Conservation (phyloP, 2,329 filamentous ascomycete species). For the Chaetothyriales sp. region DNA sequence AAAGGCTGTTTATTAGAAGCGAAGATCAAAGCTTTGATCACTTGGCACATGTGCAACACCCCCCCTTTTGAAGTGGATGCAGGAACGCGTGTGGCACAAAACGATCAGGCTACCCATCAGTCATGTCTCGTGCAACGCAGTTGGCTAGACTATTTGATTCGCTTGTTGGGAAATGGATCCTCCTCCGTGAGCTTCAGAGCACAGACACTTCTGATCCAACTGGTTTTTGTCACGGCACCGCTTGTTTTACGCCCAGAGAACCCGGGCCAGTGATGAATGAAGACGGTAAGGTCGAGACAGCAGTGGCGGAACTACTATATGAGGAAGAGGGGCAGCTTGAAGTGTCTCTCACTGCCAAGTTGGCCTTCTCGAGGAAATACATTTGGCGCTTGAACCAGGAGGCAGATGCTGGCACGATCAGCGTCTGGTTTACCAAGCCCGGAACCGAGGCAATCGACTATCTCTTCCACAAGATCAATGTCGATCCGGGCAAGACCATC, state of each 20-base stretch:
- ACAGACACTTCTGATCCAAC: constrained; percentile 29
- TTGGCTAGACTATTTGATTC: constrained; percentile 8
- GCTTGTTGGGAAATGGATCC: constrained; percentile 22
- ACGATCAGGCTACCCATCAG: not conserved
- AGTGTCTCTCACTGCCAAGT: constrained; percentile 20
- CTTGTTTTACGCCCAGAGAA: constrained; percentile 24
- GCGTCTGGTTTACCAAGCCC: constrained; percentile 34
- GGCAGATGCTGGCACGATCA: constrained; percentile 19
- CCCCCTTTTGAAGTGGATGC: constrained; percentile 6
- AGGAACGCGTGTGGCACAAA: constrained; percentile 11
- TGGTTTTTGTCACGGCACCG: constrained; percentile 28
- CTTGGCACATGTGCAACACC: not conserved
- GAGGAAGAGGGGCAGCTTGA: constrained; percentile 28
- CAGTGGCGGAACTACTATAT: constrained; percentile 25
- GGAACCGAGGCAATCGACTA: constrained; percentile 27
- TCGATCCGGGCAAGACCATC: constrained; percentile 6
- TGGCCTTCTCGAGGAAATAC: constrained; percentile 27
- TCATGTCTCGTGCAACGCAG: constrained; percentile 4
- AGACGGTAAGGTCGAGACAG: constrained; percentile 18
- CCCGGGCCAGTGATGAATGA: constrained; percentile 14
- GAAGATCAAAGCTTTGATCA: not conserved
- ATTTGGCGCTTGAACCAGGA: constrained; percentile 28
- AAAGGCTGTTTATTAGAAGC: not conserved
- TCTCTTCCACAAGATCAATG: constrained; percentile 30
- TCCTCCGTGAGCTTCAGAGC: constrained; percentile 28